A percentile compares a stretch with the other conserved stretches of the same genome.
phyloP scores from a whole-genome alignment of 2,329 filamentous ascomycete genomes.

The Achaetomium macrosporum region DNA sequence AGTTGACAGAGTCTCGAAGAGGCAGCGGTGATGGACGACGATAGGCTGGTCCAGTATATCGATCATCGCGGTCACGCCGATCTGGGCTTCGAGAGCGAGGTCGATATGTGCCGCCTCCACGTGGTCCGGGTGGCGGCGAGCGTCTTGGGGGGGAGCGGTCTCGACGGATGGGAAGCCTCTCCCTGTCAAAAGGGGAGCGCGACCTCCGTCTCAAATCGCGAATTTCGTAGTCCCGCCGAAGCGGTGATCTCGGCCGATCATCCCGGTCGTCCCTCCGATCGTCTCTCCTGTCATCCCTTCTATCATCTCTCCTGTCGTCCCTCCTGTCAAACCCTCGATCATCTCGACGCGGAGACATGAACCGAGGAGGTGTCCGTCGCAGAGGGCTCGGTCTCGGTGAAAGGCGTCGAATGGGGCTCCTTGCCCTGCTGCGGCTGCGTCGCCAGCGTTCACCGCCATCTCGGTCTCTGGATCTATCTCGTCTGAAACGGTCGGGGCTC shows the following conservation, averaged over 20 bases:
- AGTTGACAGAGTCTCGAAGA: slow-evolving; percentile 43
- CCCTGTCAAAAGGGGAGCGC: slow-evolving; percentile 47
- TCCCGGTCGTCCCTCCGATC: slow-evolving; percentile 20
- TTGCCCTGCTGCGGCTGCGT: slow-evolving; percentile 34
- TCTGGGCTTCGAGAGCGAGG: slow-evolving; percentile 48
- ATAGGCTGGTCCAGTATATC: slow-evolving; percentile 34
- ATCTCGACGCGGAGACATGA: slow-evolving; percentile 37
- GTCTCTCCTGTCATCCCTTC: slow-evolving; percentile 11
- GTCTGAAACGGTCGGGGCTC: slow-evolving; percentile 35
- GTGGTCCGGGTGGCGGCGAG: slow-evolving; percentile 34
- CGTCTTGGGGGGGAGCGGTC: slow-evolving; percentile 34
- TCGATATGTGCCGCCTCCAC: slow-evolving; percentile 42
- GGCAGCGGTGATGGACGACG: slow-evolving; percentile 46
- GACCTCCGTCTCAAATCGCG: slow-evolving; percentile 43
- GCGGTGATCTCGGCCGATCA: slow-evolving; percentile 35
- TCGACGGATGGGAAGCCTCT: slow-evolving; percentile 33
- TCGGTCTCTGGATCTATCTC: slow-evolving; percentile 29
- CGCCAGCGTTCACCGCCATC: slow-evolving; percentile 37
- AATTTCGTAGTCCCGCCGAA: slow-evolving; percentile 33
- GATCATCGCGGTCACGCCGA: slow-evolving; percentile 43
- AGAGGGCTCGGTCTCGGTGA: slow-evolving; percentile 32
- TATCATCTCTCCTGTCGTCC: slow-evolving; percentile 5
- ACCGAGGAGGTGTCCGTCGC: slow-evolving; percentile 32
- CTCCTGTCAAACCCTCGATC: slow-evolving; percentile 13
- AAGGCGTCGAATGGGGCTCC: slow-evolving; percentile 32